Conservation (phyloP, 352 stramenopile species). For the Pythium aphanidermatum region DNA sequence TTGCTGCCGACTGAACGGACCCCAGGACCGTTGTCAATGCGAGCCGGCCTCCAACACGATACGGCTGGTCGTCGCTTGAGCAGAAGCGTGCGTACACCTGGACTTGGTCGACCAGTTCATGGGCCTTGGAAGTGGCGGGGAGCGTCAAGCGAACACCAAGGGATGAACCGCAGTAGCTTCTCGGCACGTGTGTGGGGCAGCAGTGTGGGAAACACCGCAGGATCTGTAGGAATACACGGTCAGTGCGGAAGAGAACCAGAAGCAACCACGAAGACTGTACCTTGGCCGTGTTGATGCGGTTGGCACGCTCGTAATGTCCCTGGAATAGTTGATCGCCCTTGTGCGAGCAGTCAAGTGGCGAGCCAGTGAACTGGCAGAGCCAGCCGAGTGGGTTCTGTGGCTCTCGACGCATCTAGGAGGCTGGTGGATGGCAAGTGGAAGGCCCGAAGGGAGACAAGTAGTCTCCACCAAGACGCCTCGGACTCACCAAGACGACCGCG, state of each 20-base stretch:
- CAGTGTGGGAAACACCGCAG: slow-evolving; percentile 26
- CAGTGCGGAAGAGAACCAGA: neutral
- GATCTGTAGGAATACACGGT: neutral
- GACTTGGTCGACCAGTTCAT: neutral
- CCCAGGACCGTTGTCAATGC: neutral
- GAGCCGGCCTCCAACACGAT: neutral
- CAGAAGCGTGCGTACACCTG: neutral
- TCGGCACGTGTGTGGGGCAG: slow-evolving; percentile 24
- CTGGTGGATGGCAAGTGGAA: no score
- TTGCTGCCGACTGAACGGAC: slow-evolving; percentile 3
- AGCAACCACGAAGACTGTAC: neutral
- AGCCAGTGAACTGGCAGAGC: no score
- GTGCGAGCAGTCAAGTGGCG: no score
- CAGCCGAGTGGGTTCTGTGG: no score
- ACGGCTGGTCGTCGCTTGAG: neutral
- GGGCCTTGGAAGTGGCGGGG: neutral
- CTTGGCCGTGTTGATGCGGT: slow-evolving; percentile 4
- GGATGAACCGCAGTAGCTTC: slow-evolving; percentile 29
- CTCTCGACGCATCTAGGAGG: no score
- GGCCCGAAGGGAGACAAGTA: no score
- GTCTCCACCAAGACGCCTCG: no score
- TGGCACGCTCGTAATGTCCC: slow-evolving; percentile 3
- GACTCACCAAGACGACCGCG: no score
- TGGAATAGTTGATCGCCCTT: no score
- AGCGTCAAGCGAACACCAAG: slow-evolving; percentile 13